phyloP scores from a whole-genome alignment of 768 basidiomycete genomes.

The Boletus coccyginus region DNA sequence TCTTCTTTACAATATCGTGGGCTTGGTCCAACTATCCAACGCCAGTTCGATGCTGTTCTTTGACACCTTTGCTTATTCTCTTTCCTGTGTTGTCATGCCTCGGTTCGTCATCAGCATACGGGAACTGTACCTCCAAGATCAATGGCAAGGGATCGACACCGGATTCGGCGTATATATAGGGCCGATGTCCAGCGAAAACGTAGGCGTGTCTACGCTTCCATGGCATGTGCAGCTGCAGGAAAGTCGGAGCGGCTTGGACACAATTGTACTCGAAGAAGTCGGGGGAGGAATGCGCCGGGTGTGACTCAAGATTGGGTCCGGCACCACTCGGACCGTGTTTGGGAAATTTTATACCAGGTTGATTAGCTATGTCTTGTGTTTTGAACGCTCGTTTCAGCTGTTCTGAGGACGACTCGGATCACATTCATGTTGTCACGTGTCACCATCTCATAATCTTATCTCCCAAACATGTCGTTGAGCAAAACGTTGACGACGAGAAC shows the following conservation, averaged over 20 bases:
- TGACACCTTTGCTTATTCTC: neutral
- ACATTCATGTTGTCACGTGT: no score
- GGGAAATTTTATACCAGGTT: no score
- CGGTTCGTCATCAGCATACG: constrained; percentile 16
- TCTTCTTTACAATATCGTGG: constrained; percentile 1
- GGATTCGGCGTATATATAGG: constrained; percentile 4
- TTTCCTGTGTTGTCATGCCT: constrained; percentile 6
- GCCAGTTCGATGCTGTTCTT: neutral
- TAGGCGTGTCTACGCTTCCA: neutral
- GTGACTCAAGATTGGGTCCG: neutral
- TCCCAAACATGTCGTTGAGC: no score
- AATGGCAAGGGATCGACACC: constrained; percentile 5
- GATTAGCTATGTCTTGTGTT: no score
- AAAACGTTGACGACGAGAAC: no score
- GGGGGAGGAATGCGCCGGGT: neutral
- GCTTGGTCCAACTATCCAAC: neutral
- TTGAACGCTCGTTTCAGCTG: no score
- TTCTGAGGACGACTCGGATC: no score
- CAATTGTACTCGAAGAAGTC: neutral
- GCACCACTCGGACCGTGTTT: no score
- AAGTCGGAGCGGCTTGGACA: neutral
- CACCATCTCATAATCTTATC: no score
- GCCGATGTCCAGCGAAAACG: no score
- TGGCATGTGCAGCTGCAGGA: neutral
- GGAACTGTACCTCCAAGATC: neutral